Percentiles rank a stretch among this genome's conserved stretches.
These are phyloP conservation scores for Diplodia scrobiculata DNA, from an alignment of 2,329 filamentous ascomycete genomes.

Conservation along the genomic window DNA sequence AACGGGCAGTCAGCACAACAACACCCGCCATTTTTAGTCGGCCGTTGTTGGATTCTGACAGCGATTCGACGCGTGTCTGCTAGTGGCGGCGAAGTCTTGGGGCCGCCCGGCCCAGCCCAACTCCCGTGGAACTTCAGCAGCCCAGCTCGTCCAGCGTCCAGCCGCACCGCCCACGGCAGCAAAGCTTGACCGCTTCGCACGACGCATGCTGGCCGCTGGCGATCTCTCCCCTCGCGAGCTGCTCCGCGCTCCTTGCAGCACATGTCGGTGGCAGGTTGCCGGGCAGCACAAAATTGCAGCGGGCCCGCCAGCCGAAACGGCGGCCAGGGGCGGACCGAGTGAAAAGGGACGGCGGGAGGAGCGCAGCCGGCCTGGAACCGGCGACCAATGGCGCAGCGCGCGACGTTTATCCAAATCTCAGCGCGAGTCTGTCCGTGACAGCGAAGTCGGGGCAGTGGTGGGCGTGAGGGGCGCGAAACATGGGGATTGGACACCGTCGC, in stretches of 20 bases:
- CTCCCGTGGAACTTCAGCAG: background rate
- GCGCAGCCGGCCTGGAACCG: constrained; percentile 1
- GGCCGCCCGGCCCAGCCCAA: background rate
- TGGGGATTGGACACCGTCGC: constrained; percentile 17
- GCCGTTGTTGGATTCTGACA: constrained; percentile 15
- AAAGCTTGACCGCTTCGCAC: constrained; percentile 17
- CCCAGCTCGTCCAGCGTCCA: background rate
- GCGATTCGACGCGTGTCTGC: background rate
- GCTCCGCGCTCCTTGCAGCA: constrained; percentile 12
- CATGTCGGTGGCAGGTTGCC: constrained; percentile 11
- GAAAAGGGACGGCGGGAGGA: constrained; percentile 21
- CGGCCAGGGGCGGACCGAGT: constrained; percentile 23
- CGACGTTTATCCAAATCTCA: constrained; percentile 26
- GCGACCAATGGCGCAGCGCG: constrained; percentile 13
- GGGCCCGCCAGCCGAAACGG: constrained; percentile 23
- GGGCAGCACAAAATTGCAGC: constrained; percentile 14
- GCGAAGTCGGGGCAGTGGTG: constrained; percentile 11
- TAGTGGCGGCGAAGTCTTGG: background rate
- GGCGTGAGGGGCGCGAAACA: constrained; percentile 21
- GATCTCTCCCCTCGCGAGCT: constrained; percentile 10
- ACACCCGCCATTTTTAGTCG: constrained; percentile 14
- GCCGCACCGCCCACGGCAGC: constrained; percentile 2
- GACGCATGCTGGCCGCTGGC: background rate
- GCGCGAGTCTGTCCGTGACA: constrained; percentile 16
- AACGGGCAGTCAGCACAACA: constrained; percentile 6